Evolutionary conservation across 345 rosid genomes (phyloP), one percentile per base, ranked within the genome.

Genomic region (Eucalyptus albens): DNA sequence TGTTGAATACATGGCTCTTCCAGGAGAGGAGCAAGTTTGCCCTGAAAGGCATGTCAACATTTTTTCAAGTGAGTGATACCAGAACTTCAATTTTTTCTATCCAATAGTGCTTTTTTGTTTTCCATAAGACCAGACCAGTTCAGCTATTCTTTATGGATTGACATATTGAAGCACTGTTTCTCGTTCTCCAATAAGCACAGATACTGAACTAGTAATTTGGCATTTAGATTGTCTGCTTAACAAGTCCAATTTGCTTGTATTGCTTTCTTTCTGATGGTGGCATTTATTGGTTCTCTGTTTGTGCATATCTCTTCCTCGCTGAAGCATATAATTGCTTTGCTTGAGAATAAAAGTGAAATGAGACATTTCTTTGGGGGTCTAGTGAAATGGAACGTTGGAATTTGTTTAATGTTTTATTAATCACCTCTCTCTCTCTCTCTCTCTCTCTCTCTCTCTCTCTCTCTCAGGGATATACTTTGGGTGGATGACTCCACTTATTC

Each of bases 401-500:
- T 59, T 65, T 65, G 17, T 29, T 65, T 29, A 14, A 31, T 29
- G 72, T 29, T 65, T 65, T 62, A n/a, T 67, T 67, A n/a, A 14
- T 67, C 37, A n/a, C 40, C 9, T 65, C 37, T 37, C 37, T 37
- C 37, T 21, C 40, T 15, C n/a, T n/a, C n/a, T n/a, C 37, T 65
- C 15, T n/a, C 69, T 29, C 29, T 53, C 59, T 37, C 37, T 37
- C 37, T 59, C 65, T 59, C 49, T 45, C 45, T 44, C 47, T 45
- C 49, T 6, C 50, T 72, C 88, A 97, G 99, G 92, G 90, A 97
- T 93, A 87, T 90, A 92, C 91, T 97, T 97, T 87, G 91, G 93
- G 77, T 97, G 98, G 99, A 96, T 97, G 93, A 96, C 96, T 89
- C 98, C 99, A 33, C 95, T 97, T 80, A 93, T 97, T 98, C 93